Evolutionary conservation across 192 early-diverging fungal species (phyloP).

Genomic region (Nowakowskiella sp.): DNA sequence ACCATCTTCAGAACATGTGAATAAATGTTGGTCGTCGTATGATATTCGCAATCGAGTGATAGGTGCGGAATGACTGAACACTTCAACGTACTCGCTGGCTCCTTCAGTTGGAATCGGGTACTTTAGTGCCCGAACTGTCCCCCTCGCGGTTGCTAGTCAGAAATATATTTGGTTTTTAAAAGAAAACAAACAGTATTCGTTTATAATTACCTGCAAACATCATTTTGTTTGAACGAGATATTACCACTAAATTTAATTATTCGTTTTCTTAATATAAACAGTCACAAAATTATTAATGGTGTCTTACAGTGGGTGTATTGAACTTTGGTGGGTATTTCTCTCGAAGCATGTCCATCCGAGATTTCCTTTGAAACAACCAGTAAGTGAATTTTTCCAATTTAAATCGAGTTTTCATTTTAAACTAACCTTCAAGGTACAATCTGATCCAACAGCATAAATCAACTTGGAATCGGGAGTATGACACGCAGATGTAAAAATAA

Average conservation of each 20-base stretch:
- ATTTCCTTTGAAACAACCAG: too few species aligned
- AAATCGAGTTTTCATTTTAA: neutral
- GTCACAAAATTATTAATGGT: neutral
- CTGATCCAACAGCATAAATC: slow-evolving; percentile 30
- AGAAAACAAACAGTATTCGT: neutral
- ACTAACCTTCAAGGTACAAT: slow-evolving; percentile 26
- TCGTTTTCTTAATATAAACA: neutral
- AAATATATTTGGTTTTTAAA: neutral
- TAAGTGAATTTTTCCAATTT: neutral
- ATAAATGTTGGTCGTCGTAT: slow-evolving; percentile 41
- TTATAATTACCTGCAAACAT: slow-evolving; percentile 20
- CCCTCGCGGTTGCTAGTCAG: slow-evolving; percentile 27
- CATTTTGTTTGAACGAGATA: slow-evolving; percentile 22
- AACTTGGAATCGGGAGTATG: slow-evolving; percentile 27
- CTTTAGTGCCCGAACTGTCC: slow-evolving; percentile 28
- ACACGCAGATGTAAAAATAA: slow-evolving; percentile 23
- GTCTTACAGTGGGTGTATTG: slow-evolving; percentile 15
- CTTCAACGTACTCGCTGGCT: slow-evolving; percentile 24
- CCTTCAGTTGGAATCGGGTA: slow-evolving; percentile 30
- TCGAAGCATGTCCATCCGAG: slow-evolving; percentile 20
- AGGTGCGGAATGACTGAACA: slow-evolving; percentile 23
- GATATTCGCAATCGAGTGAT: slow-evolving; percentile 34
- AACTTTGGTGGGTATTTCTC: slow-evolving; percentile 19
- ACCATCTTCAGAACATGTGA: slow-evolving; percentile 44
- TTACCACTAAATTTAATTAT: slow-evolving; percentile 11